Conservation (phyloP, 768 basidiomycete species). For the Panus rudis region DNA sequence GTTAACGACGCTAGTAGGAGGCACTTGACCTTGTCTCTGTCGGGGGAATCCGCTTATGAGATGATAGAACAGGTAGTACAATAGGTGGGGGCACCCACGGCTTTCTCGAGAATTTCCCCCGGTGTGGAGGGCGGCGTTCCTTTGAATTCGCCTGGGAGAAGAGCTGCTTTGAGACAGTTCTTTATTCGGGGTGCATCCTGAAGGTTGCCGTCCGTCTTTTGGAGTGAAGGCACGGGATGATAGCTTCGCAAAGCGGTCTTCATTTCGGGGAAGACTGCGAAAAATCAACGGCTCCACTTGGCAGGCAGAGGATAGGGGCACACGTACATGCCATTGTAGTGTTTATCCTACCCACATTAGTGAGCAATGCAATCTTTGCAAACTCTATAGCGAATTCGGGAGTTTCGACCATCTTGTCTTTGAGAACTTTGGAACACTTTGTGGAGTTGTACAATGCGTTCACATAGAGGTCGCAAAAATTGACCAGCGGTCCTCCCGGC, state of each 20-base stretch:
- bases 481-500: constrained; percentile 44
- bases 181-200: constrained; percentile 79
- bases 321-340: constrained; percentile 82
- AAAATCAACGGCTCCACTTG: background rate
- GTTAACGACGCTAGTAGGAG: constrained; percentile 83
- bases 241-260: constrained; percentile 70
- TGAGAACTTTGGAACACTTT: constrained; percentile 83
- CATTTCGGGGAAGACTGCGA: constrained; percentile 72
- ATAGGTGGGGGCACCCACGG: constrained; percentile 32
- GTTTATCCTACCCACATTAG: constrained; percentile 88
- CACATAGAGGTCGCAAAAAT: constrained; percentile 80
- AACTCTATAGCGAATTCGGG: constrained; percentile 74
- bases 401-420: constrained; percentile 80
- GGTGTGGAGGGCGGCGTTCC: constrained; percentile 42
- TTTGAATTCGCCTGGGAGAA: constrained; percentile 39
- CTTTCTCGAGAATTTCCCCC: constrained; percentile 45
- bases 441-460: constrained; percentile 72
- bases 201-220: constrained; percentile 61
- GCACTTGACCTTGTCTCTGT: constrained; percentile 53
- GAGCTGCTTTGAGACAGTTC: constrained; percentile 58
- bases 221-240: constrained; percentile 69
- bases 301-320: background rate
- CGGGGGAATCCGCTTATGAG: constrained; percentile 3
- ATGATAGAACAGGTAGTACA: constrained; percentile 4
- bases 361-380: constrained; percentile 76